Conservation (phyloP, 1,139 yeast genomes). For the Saccharomyces hybrid region DNA sequence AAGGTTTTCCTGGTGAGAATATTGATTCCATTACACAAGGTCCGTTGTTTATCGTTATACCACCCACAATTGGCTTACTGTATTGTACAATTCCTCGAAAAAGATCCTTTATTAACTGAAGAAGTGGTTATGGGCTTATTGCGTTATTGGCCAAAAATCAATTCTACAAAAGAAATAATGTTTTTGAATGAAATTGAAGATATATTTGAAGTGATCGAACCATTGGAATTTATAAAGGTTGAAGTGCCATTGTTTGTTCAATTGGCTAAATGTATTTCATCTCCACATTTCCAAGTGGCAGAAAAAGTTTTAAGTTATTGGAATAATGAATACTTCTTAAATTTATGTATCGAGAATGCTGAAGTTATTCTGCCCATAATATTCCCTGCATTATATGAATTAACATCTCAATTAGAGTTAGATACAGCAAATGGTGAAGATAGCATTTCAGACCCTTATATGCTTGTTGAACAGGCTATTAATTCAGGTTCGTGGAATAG, state of each 20-base stretch:
- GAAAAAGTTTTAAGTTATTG: slow-evolving; percentile 92
- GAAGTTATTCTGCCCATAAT: slow-evolving; percentile 89
- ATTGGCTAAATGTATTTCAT: slow-evolving; percentile 84
- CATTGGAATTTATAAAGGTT: slow-evolving; percentile 81
- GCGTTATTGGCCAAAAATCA: slow-evolving; percentile 95
- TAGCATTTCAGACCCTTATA: slow-evolving; percentile 31
- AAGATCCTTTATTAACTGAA: slow-evolving; percentile 85
- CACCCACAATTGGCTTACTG: slow-evolving; percentile 97
- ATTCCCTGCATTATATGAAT: slow-evolving; percentile 82
- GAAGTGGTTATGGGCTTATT: slow-evolving; percentile 90
- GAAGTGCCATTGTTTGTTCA: slow-evolving; percentile 93
- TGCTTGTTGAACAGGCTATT: slow-evolving; percentile 34
- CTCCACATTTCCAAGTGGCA: slow-evolving; percentile 95
- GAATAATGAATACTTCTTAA: slow-evolving; percentile 90
- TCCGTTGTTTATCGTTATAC: slow-evolving; percentile 74
- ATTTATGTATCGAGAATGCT: slow-evolving; percentile 81
- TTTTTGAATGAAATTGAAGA: slow-evolving; percentile 93
- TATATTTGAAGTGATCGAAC: slow-evolving; percentile 92
- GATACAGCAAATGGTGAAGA: slow-evolving; percentile 34
- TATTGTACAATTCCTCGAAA: slow-evolving; percentile 90
- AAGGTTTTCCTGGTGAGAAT: slow-evolving; percentile 82
- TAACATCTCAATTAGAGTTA: slow-evolving; percentile 48
- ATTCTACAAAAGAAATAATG: slow-evolving; percentile 92
- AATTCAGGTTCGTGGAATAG: slow-evolving; percentile 65
- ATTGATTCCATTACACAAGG: slow-evolving; percentile 90